Evolutionary conservation across 306 rosid species (phyloP).

Genomic region (Trifolium dubium): DNA sequence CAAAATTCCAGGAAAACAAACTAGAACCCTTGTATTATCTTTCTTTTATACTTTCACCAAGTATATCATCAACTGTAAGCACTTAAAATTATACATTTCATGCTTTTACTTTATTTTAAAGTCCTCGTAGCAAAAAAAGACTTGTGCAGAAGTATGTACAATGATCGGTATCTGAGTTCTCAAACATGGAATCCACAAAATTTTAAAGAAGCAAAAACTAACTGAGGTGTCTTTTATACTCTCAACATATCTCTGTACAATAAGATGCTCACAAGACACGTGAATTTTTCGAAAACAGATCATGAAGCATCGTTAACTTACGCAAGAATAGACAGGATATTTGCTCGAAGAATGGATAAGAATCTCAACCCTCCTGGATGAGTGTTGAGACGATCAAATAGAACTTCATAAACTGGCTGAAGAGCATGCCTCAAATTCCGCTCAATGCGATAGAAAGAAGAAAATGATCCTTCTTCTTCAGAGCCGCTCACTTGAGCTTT

Average conservation of each 20-base stretch:
- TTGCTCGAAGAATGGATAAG: conserved; percentile 79
- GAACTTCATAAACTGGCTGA: conserved; percentile 81
- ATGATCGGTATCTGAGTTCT: conserved; percentile 13
- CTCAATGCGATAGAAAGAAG: conserved; percentile 80
- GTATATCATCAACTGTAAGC: conserved; percentile 24
- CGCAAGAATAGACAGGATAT: conserved; percentile 76
- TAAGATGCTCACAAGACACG: not conserved
- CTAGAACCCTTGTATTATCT: conserved; percentile 29
- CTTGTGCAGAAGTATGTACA: conserved; percentile 24
- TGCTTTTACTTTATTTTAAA: conserved; percentile 14
- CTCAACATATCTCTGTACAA: conserved; percentile 13
- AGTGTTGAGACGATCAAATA: conserved; percentile 88
- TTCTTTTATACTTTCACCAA: not conserved
- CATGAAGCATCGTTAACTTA: conserved; percentile 53
- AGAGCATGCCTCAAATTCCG: conserved; percentile 82
- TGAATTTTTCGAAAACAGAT: not conserved
- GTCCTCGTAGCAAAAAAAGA: conserved; percentile 27
- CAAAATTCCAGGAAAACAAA: conserved; percentile 34
- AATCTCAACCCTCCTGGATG: conserved; percentile 90
- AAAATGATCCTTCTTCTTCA: conserved; percentile 60
- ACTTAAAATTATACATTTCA: conserved; percentile 8
- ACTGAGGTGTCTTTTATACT: conserved; percentile 25
- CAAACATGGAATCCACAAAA: conserved; percentile 31
- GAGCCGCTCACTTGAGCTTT: conserved; percentile 52
- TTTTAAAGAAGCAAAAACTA: conserved; percentile 25